phyloP scores from a whole-genome alignment of 495 filamentous ascomycete species.

The Lasiosphaeriaceae sp. region DNA sequence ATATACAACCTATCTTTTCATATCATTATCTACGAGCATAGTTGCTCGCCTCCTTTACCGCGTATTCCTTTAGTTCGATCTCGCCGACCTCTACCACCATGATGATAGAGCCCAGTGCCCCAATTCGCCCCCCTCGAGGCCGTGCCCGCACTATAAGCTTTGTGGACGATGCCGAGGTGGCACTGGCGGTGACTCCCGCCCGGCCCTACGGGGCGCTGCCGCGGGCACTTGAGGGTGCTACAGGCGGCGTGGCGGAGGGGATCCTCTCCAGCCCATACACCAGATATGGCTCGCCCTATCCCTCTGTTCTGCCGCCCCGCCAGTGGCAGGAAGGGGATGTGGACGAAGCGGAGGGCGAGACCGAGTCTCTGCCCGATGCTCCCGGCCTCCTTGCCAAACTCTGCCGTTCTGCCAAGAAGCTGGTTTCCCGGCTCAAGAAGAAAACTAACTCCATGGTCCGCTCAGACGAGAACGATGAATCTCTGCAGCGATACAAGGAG shows the following conservation, averaged over 20 bases:
- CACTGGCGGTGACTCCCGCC: neutral
- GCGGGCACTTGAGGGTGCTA: neutral
- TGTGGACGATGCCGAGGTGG: neutral
- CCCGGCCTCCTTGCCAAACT: too few relatives aligned
- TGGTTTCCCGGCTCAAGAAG: too few relatives aligned
- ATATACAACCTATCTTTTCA: neutral
- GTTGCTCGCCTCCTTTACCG: neutral
- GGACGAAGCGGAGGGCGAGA: too few relatives aligned
- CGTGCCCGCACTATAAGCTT: neutral
- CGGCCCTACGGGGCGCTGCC: neutral
- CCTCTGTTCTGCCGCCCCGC: too few relatives aligned
- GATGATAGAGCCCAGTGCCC: too few relatives aligned
- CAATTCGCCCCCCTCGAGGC: too few relatives aligned
- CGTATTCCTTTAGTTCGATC: too few relatives aligned
- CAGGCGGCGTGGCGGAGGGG: neutral
- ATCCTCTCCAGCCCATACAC: neutral
- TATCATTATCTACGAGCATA: neutral
- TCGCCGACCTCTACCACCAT: too few relatives aligned
- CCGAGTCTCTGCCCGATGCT: too few relatives aligned
- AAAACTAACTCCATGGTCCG: slow-evolving; percentile 11
- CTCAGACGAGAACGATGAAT: slow-evolving; percentile 73
- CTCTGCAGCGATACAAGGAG: slow-evolving; percentile 93
- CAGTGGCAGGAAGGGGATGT: too few relatives aligned
- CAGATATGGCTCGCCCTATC: neutral
- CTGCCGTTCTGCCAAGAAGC: too few relatives aligned